Base-by-base conservation (phyloP, 75 land plant species). In the Sequoiadendron giganteum region DNA sequence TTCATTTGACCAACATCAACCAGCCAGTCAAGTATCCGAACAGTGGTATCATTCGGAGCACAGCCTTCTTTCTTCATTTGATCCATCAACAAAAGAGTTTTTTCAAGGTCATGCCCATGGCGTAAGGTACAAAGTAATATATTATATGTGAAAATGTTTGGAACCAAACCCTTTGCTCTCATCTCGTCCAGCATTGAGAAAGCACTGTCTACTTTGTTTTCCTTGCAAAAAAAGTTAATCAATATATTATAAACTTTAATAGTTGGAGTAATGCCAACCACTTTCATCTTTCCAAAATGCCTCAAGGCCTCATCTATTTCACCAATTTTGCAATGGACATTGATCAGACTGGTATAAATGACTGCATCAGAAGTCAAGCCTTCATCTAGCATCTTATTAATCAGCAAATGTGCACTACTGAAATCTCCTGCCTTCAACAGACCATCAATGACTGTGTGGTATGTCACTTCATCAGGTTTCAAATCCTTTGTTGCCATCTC, bases 271-370 rank as follows among this genome's bases (percentile, higher is more conserved):
- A 91, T 25, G 34, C 48, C 48, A 40, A 85, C 82, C 39, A 55
- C 40, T 43, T 86, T 75, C 94, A 93, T 93, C 48, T 87, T 72
- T 68, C 89, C 90, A 73, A 88, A 48, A 48, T 91, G 81, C 70
- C 70, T 87, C 82, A 88, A 82, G 4, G 90, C 94, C 65, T 55
- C 38, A 36, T 36, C 38, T 36, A 36, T 36, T 36, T 55, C 58
- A 55, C 58, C 58, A 55, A 16, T 14, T 0, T 15, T 55, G 58
- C 58, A 55, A 55, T 14, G 58, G 14, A 0, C 58, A 55, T 55
- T 15, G 11, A 55, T 93, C 14, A 96, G 84, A 32, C 93, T 85
- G 52, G 94, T 94, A 77, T 94, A 95, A 13, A 96, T 96, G 25
- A 91, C 90, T 19, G 92, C 93, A 80, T 89, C 89, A 13, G 93